phyloP scores from a whole-genome alignment of 73 alveolate species.

The Blepharisma japonicum region DNA sequence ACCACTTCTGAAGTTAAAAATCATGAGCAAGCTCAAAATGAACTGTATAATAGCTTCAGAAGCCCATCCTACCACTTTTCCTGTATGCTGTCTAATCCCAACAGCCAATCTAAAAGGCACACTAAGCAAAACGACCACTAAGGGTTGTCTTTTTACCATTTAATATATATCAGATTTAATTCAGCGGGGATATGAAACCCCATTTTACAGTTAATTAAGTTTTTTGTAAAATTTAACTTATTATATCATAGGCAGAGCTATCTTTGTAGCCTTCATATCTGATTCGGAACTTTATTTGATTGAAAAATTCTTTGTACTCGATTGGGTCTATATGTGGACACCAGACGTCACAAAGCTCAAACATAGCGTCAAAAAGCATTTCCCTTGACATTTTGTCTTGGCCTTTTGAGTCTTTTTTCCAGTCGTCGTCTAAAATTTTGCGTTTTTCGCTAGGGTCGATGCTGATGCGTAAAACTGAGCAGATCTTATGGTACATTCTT shows the following conservation, averaged over 20 bases:
- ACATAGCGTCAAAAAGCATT: conserved; percentile 50
- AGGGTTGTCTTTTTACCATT: not conserved
- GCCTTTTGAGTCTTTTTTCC: not conserved
- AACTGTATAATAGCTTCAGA: not conserved
- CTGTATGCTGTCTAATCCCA: not conserved
- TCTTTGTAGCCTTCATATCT: conserved; percentile 60
- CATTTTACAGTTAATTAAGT: too few relatives aligned
- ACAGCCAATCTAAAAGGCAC: conserved; percentile 17
- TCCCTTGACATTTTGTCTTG: conserved; percentile 38
- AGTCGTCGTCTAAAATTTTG: not conserved
- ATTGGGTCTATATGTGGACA: conserved; percentile 57
- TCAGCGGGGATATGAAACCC: too few relatives aligned
- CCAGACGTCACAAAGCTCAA: conserved; percentile 64
- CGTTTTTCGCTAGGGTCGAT: not conserved
- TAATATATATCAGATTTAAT: too few relatives aligned
- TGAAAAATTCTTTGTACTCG: conserved; percentile 60
- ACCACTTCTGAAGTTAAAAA: not conserved
- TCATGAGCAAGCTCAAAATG: not conserved
- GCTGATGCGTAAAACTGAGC: not conserved
- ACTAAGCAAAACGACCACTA: conserved; percentile 22
- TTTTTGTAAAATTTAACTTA: not conserved
- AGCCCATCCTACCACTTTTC: conserved; percentile 3
- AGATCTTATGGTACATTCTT: not conserved
- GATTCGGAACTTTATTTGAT: conserved; percentile 44
- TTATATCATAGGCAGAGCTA: conserved; percentile 46